A percentile compares a stretch with the other conserved stretches of the same genome.
Evolutionary conservation across 2,329 filamentous ascomycete species (phyloP).

Genomic region (Pseudogymnoascus sp.): DNA sequence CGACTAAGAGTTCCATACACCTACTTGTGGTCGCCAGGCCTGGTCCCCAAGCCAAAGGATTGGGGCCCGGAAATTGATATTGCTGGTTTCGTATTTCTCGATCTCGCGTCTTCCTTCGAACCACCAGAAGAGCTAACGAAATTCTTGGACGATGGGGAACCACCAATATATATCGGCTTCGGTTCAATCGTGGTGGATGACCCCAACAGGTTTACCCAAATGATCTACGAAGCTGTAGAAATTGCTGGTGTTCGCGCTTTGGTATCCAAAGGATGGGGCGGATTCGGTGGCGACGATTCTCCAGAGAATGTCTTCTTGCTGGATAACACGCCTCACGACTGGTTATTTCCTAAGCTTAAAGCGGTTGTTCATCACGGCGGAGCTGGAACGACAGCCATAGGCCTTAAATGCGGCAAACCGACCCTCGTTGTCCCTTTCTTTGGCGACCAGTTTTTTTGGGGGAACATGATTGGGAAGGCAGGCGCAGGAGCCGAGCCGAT

Average conservation of each 20-base stretch:
- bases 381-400: constrained; percentile 66
- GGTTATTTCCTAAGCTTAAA: constrained; percentile 60
- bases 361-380: constrained; percentile 67
- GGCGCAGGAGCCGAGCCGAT: constrained; percentile 61
- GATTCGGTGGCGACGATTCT: constrained; percentile 51
- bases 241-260: constrained; percentile 60
- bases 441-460: constrained; percentile 74
- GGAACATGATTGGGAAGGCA: constrained; percentile 57
- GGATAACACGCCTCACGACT: constrained; percentile 67
- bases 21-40: constrained; percentile 60
- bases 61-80: constrained; percentile 64
- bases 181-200: constrained; percentile 69
- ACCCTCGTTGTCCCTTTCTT: constrained; percentile 73
- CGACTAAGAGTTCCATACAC: constrained; percentile 66
- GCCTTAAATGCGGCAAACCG: constrained; percentile 61
- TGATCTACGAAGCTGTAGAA: constrained; percentile 64
- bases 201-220: constrained; percentile 56
- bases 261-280: constrained; percentile 68
- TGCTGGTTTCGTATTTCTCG: constrained; percentile 69
- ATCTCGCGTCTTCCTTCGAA: constrained; percentile 54
- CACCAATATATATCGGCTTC: constrained; percentile 66
- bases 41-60: constrained; percentile 58
- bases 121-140: constrained; percentile 47
- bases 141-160: constrained; percentile 49
- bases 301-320: constrained; percentile 63